A percentile compares a stretch with the other conserved stretches of the same genome.
Evolutionary conservation across 192 early-diverging fungal genomes (phyloP).

Genomic region (Coemansia sp.): DNA sequence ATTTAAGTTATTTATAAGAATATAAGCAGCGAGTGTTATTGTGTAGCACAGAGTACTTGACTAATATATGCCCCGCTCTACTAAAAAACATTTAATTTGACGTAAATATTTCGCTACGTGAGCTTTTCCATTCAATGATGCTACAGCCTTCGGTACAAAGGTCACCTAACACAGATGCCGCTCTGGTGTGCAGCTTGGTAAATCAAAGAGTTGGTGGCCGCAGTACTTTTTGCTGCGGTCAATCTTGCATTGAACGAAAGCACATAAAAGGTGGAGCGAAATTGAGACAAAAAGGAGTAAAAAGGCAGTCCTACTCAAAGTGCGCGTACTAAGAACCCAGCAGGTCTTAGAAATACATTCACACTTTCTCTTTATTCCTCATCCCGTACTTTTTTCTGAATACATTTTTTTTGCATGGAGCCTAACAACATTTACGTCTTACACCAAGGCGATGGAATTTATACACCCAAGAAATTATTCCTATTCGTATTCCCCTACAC

Average conservation of each 20-base stretch:
- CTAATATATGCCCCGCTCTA: neutral
- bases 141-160: neutral
- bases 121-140: neutral
- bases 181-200: neutral
- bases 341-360: no score
- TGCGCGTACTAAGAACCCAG: no score
- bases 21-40: neutral
- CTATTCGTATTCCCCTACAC: conserved; percentile 3
- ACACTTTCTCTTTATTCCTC: neutral
- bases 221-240: no score
- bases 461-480: neutral
- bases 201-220: neutral
- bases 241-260: no score
- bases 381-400: no score
- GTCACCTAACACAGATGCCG: neutral
- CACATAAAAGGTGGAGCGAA: neutral
- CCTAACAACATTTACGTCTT: conserved; percentile 2
- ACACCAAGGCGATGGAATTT: neutral
- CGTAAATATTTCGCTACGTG: neutral
- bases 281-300: no score
- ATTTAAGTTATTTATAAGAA: neutral
- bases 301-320: neutral
- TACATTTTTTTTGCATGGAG: neutral
- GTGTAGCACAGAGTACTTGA: no score
- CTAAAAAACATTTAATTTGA: neutral